Base-by-base conservation (phyloP, 257 asterid species). In the Avicennia marina region DNA sequence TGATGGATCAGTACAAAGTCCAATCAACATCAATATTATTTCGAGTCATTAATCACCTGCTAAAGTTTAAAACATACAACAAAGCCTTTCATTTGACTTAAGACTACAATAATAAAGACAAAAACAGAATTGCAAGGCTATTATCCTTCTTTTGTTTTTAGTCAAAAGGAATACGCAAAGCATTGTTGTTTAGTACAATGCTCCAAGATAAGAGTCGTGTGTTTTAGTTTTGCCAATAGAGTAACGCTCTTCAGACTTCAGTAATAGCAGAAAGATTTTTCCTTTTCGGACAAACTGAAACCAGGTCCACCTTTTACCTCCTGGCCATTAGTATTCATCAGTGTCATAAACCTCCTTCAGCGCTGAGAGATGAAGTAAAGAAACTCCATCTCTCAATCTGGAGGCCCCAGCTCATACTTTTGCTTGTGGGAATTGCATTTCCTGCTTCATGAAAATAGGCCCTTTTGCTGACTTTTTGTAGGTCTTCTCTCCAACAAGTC, bases 401-500 rank as follows among this genome's bases (percentile, higher is more conserved):
- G n/a, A n/a, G n/a, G n/a, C n/a, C n/a, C n/a, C n/a, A n/a, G n/a
- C n/a, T n/a, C n/a, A n/a, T n/a, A n/a, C n/a, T n/a, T n/a, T n/a
- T n/a, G n/a, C n/a, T n/a, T n/a, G n/a, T n/a, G n/a, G n/a, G n/a
- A n/a, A n/a, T n/a, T n/a, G n/a, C n/a, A 43, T 56, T 55, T 71
- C 70, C 88, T 72, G 75, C 76, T 74, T 58, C 90, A 89, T 84
- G 89, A 83, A 77, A 66, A 73, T 13, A 71, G 71, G 50, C 74
- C 68, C 74, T 81, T 72, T 67, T 78, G n/a, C 77, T 73, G 64
- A 61, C 60, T 63, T 62, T 51, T 22, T 53, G 26, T 56, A 38
- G 66, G 64, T 58, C 78, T 67, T 60, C 56, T 74, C 58, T 65
- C 51, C n/a, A n/a, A n/a, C n/a, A n/a, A n/a, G n/a, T n/a, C n/a